A percentile compares a stretch with the other conserved stretches of the same genome.
These are phyloP conservation scores for Gracilaria caudata DNA, from an alignment of 23 red algal genomes.

Conservation along the genomic window DNA sequence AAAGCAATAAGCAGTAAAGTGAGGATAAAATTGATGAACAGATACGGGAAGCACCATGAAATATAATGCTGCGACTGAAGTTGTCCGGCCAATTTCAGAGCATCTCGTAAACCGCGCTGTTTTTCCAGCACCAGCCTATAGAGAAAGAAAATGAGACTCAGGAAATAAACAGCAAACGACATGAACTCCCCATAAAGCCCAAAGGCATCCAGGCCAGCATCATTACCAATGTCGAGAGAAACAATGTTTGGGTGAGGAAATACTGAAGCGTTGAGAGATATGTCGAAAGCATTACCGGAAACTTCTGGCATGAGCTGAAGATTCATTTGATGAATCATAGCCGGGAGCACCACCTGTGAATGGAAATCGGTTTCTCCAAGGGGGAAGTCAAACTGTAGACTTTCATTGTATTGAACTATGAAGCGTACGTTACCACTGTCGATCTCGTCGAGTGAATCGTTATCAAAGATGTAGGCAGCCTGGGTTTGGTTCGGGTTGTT, in stretches of 20 bases:
- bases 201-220: slow-evolving; percentile 64
- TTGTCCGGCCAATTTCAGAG: slow-evolving; percentile 79
- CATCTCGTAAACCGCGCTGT: slow-evolving; percentile 76
- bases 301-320: slow-evolving; percentile 74
- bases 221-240: neutral
- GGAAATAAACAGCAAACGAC: slow-evolving; percentile 80
- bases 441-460: slow-evolving; percentile 66
- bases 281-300: slow-evolving; percentile 37
- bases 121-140: slow-evolving; percentile 80
- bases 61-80: slow-evolving; percentile 80
- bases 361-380: slow-evolving; percentile 45
- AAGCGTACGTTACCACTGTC: slow-evolving; percentile 70
- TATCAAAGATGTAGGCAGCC: slow-evolving; percentile 94
- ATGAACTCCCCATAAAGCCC: slow-evolving; percentile 77
- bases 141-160: slow-evolving; percentile 84
- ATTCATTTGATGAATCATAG: slow-evolving; percentile 92
- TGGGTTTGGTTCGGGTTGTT: slow-evolving; percentile 81
- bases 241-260: slow-evolving; percentile 88
- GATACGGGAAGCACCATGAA: slow-evolving; percentile 69
- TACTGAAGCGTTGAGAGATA: slow-evolving; percentile 69
- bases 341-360: slow-evolving; percentile 63
- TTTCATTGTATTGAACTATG: slow-evolving; percentile 91
- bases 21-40: slow-evolving; percentile 59
- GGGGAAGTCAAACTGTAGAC: slow-evolving; percentile 80
- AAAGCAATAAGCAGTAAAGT: slow-evolving; percentile 83